These are phyloP conservation scores for Xylaria sp. DNA, from an alignment of 2,329 filamentous ascomycete genomes.

Conservation along the genomic window DNA sequence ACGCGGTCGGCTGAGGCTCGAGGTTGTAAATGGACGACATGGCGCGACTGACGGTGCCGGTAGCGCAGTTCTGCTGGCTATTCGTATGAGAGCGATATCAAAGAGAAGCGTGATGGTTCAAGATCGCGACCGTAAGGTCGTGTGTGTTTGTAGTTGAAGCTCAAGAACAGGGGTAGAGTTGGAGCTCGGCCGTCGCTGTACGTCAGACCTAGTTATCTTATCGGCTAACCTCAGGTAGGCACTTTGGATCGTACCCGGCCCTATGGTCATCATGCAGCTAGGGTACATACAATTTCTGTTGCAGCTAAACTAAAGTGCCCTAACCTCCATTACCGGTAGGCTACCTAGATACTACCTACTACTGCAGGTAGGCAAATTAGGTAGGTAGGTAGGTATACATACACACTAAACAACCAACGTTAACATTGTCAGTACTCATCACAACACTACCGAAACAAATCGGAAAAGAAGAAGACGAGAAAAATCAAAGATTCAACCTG, in stretches of 20 bases:
- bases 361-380: too few species aligned
- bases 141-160: constrained; percentile 3
- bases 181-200: background rate
- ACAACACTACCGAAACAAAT: background rate
- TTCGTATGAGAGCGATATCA: background rate
- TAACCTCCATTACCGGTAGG: too few species aligned
- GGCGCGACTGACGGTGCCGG: background rate
- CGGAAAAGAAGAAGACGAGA: background rate
- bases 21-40: constrained; percentile 96
- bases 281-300: constrained; percentile 29
- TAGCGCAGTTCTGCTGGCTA: background rate
- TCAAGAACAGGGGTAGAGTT: background rate
- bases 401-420: background rate
- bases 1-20: constrained; percentile 92
- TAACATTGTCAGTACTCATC: background rate
- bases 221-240: too few species aligned
- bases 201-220: constrained; percentile 25
- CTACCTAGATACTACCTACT: too few species aligned
- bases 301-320: background rate
- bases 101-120: background rate
- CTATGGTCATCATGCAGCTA: constrained; percentile 33
- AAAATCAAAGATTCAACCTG: background rate
- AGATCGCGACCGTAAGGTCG: background rate
- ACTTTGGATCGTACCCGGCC: background rate
- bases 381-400: too few species aligned